Base-by-base conservation (phyloP, 371 early-diverging fungal species). In the Lichtheimia ornata region DNA sequence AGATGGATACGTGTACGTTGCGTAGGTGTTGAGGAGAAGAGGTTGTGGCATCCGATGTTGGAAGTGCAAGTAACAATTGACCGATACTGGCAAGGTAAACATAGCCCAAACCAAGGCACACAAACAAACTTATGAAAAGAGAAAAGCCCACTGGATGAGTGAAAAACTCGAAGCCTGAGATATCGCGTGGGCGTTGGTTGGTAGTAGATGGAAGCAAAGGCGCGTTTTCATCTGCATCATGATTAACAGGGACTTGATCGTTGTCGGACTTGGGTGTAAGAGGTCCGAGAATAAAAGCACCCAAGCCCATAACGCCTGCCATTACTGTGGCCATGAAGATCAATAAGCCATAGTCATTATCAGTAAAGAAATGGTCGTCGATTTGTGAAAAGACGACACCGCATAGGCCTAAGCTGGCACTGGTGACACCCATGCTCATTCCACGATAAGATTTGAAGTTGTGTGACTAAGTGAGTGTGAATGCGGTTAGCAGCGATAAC, bases 341-440 rank as follows among this genome's bases (percentile, higher is more conserved):
- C 14, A 79, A 56, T 50, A 76, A 73, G 15, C 62, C 66, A 40
- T 76, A 73, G 5, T 58, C 50, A 12, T 27, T 15, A 0, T 71
- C 64, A 9, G 53, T 61, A 58, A 76, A 79, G 40, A 72, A 69
- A 12, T 67, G 44, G 47, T 79, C 80, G 27, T 79, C 73, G 57
- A 79, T 72, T 24, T 76, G 76, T 5, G 80, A 79, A 53, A 71
- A 79, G 5, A 79, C 74, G 35, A 79, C 61, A 15, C 80, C 80
- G 52, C 73, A 74, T 9, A 69, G 59, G 13, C 80, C 74, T 0
- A 79, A 50, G 2, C 72, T 63, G 22, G 80, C 74, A 45, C 76
- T 76, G 11, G 77, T 73, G 14, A 74, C 27, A 18, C 80, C 80
- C 73, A 79, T 74, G 43, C 65, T 66, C 52, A 79, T 65, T 14